phyloP scores from a whole-genome alignment of 208 protist species.

The Porcisia hertigi region DNA sequence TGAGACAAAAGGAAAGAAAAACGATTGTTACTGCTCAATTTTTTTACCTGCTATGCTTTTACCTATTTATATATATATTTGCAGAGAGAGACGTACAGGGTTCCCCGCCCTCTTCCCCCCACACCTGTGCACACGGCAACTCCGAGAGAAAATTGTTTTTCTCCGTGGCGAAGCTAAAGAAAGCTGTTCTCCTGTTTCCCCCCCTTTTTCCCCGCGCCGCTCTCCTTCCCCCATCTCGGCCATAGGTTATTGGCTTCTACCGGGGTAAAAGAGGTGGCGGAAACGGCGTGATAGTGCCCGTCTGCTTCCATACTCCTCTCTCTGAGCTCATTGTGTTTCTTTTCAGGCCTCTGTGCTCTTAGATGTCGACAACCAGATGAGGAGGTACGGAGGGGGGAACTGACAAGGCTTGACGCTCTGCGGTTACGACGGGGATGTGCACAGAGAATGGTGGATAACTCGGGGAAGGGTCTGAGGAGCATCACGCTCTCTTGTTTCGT shows the following conservation, averaged over 20 bases:
- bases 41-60: constrained; percentile 3
- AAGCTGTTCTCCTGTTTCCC: background rate
- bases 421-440: too few species aligned
- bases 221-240: background rate
- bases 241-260: background rate
- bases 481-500: background rate
- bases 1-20: background rate
- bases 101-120: background rate
- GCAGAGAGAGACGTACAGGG: background rate
- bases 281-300: too few species aligned
- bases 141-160: too few species aligned
- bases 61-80: background rate
- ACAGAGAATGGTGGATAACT: too few species aligned
- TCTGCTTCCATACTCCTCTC: too few species aligned
- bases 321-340: too few species aligned
- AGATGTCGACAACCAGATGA: too few species aligned
- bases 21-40: background rate
- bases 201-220: background rate
- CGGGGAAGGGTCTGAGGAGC: too few species aligned
- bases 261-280: too few species aligned
- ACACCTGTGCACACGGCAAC: background rate
- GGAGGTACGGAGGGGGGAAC: too few species aligned
- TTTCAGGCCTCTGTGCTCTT: too few species aligned
- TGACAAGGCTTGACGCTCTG: too few species aligned
- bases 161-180: background rate